phyloP scores from a whole-genome alignment of 2,329 filamentous ascomycete genomes.

The Curvularia hawaiiensis region DNA sequence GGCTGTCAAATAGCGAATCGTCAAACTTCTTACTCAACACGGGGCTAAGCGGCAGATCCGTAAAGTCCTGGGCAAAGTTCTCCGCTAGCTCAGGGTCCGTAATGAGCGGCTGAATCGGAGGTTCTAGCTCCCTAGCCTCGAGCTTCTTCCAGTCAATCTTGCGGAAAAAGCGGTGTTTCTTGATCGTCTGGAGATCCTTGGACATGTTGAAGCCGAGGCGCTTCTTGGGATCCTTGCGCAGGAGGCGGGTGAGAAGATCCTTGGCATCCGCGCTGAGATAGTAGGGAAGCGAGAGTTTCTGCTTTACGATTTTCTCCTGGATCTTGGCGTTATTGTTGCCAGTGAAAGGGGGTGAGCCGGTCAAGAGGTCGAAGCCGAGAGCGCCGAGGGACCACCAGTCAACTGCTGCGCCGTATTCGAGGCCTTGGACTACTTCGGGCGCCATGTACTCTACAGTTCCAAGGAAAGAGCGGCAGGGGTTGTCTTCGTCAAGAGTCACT shows the following conservation, averaged over 20 bases:
- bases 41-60: constrained; percentile 79
- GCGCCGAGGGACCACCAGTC: constrained; percentile 99
- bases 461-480: constrained; percentile 83
- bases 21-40: constrained; percentile 50
- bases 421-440: constrained; percentile 86
- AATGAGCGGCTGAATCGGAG: constrained; percentile 90
- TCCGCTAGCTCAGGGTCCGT: constrained; percentile 95
- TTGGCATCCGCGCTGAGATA: constrained; percentile 92
- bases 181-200: constrained; percentile 83
- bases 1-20: constrained; percentile 34
- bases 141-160: constrained; percentile 95
- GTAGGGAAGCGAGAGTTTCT: constrained; percentile 87
- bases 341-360: constrained; percentile 87
- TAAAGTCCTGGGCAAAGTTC: constrained; percentile 96
- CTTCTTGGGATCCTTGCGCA: constrained; percentile 92
- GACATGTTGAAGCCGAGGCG: constrained; percentile 87
- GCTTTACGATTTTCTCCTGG: constrained; percentile 92
- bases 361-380: constrained; percentile 89
- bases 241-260: constrained; percentile 85
- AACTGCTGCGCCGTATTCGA: constrained; percentile 89
- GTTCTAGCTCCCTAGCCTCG: constrained; percentile 78
- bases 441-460: constrained; percentile 99
- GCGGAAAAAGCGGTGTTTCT: constrained; percentile 94
- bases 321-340: constrained; percentile 94
- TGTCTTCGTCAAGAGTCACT: constrained; percentile 76